Conservation (phyloP, 2,329 filamentous ascomycete species). For the Pseudopithomyces chartarum region DNA sequence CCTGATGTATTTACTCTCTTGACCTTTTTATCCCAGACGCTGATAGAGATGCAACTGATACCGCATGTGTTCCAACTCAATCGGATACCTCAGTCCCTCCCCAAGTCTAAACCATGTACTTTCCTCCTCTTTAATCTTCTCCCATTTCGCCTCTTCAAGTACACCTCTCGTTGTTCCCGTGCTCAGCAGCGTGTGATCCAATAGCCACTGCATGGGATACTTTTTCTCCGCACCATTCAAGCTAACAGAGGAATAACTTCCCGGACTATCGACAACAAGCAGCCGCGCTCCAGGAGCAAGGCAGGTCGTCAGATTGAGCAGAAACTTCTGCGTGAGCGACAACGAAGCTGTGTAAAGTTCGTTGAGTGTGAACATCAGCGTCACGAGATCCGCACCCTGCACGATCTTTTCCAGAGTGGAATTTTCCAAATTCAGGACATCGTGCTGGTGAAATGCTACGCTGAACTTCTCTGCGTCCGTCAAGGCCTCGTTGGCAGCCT, state of each 20-base stretch:
- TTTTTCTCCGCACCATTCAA: slow-evolving; percentile 62
- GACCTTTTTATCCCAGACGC: slow-evolving; percentile 6
- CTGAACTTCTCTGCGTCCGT: slow-evolving; percentile 33
- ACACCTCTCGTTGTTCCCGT: slow-evolving; percentile 16
- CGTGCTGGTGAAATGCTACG: slow-evolving; percentile 54
- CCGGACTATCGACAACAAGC: slow-evolving; percentile 89
- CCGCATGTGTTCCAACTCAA: slow-evolving; percentile 90
- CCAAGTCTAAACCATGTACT: slow-evolving; percentile 82
- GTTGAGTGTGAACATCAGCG: slow-evolving; percentile 92
- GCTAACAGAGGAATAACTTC: slow-evolving; percentile 84
- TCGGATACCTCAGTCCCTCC: slow-evolving; percentile 72
- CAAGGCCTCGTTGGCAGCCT: slow-evolving; percentile 48
- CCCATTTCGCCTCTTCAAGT: slow-evolving; percentile 59
- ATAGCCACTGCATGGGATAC: slow-evolving; percentile 93
- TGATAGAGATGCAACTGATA: slow-evolving; percentile 87
- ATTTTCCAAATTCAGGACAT: slow-evolving; percentile 54
- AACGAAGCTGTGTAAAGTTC: slow-evolving; percentile 86
- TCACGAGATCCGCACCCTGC: slow-evolving; percentile 61
- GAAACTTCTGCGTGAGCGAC: slow-evolving; percentile 74
- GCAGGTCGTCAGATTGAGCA: slow-evolving; percentile 68
- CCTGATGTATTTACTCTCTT: not conserved
- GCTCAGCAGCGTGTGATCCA: slow-evolving; percentile 78
- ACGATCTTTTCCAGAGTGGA: slow-evolving; percentile 41
- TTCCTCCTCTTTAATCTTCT: slow-evolving; percentile 74
- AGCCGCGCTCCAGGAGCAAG: slow-evolving; percentile 68